A percentile compares a stretch with the other conserved stretches of the same genome.
Conservation (phyloP, 1,139 yeast species). For the Nadsonia starkeyi-henricii region DNA sequence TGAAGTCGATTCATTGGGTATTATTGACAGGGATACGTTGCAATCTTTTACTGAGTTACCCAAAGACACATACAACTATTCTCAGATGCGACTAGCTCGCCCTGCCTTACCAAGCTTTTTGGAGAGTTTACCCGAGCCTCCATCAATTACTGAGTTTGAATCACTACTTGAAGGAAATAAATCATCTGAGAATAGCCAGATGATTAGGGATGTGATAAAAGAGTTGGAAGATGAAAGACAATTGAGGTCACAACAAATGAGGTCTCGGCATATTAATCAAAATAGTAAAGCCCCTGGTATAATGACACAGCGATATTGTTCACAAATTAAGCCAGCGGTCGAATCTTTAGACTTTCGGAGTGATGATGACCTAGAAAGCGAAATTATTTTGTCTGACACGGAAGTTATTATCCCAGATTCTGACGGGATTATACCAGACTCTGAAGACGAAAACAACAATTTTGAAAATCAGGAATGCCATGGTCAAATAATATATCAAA, state of each 20-base stretch:
- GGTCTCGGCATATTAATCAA: too few species aligned
- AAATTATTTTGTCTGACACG: background rate
- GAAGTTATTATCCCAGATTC: background rate
- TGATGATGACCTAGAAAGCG: background rate
- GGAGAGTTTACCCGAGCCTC: background rate
- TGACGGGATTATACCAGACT: background rate
- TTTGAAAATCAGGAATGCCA: background rate
- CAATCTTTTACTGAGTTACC: background rate
- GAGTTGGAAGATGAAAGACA: background rate
- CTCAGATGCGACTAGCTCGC: background rate
- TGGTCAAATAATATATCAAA: too few species aligned
- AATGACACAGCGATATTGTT: too few species aligned
- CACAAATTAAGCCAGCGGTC: too few species aligned
- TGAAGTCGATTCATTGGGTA: background rate
- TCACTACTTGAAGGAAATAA: background rate
- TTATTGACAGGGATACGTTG: background rate
- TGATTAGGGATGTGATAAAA: background rate
- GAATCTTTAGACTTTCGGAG: too few species aligned
- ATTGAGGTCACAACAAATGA: background rate
- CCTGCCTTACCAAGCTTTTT: background rate
- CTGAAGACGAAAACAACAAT: background rate
- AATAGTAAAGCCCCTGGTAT: too few species aligned
- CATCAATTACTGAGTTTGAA: background rate
- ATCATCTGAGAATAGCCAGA: background rate
- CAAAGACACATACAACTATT: background rate